Base-by-base conservation (phyloP, 352 stramenopile genomes). In the Aphanomyces invadans region DNA sequence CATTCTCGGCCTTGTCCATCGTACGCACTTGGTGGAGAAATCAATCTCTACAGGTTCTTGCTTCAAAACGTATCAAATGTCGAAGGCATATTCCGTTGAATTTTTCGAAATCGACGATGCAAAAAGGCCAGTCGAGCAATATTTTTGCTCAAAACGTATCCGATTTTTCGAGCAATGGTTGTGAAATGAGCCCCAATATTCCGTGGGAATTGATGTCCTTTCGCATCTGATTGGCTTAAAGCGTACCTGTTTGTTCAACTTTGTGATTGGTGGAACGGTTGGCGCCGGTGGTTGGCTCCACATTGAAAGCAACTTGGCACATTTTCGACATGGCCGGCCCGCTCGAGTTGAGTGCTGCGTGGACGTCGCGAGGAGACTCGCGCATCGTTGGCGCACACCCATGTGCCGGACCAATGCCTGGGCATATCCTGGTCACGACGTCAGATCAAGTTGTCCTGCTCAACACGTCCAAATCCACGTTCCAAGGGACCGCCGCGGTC, bases 1-100 rank as follows among this genome's bases (percentile, higher is more conserved):
- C 86, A 46, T 95, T 82, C 51, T 45, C 68, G 12, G 26, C 59
- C 36, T 7, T 45, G 21, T 55, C 48, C 29, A 62, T 29, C n/a
- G n/a, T 12, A 54, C n/a, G 46, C 11, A 11, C 46, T 48, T n/a
- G 2, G n/a, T 7, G 21, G 21, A 23, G n/a, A 31, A 23, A 54
- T 54, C 46, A 21, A 54, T 54, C 11, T 54, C 11, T 31, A 54
- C 10, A 54, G 46, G 46, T 54, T 11, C 11, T 11, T 54, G 0
- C n/a, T 10, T 21, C 21, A 42, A 15, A 42, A 42, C 7, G 15
- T 42, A 42, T 52, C 44, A 19, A 52, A 25, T 52, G 12, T 52
- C 9, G 44, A n/a, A 23, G 44, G 44, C 21, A 25, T 52, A 26
- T n/a, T 25, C 44, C 12, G 12, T 52, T 23, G 4, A 52, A 5